Conservation (phyloP, 352 stramenopile genomes). For the Saprolegnia parasitica region DNA sequence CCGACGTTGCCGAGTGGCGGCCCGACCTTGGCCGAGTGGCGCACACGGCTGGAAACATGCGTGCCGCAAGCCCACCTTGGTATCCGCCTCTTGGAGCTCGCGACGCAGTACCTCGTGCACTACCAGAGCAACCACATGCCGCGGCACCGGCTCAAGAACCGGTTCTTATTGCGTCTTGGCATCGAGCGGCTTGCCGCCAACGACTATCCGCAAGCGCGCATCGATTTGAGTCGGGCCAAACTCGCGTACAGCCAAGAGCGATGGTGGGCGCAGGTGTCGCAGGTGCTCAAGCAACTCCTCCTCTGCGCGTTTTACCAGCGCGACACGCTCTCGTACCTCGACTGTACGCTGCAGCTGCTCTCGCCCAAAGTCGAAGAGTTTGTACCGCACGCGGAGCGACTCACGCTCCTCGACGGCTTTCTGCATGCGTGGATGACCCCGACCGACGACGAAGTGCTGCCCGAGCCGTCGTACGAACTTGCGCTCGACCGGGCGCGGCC, state of each 20-base stretch:
- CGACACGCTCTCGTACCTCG: slow-evolving; percentile 67
- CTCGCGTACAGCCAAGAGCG: slow-evolving; percentile 51
- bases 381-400: slow-evolving; percentile 50
- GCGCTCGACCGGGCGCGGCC: slow-evolving; percentile 10
- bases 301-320: slow-evolving; percentile 68
- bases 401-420: slow-evolving; percentile 54
- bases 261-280: slow-evolving; percentile 66
- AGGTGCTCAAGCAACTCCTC: slow-evolving; percentile 71
- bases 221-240: slow-evolving; percentile 69
- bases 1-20: slow-evolving; percentile 50
- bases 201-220: slow-evolving; percentile 60
- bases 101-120: slow-evolving; percentile 64
- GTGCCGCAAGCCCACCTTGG: slow-evolving; percentile 63
- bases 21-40: slow-evolving; percentile 52
- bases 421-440: slow-evolving; percentile 59
- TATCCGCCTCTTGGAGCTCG: slow-evolving; percentile 72
- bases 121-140: slow-evolving; percentile 64
- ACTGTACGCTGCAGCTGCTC: slow-evolving; percentile 72
- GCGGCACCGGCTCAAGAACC: slow-evolving; percentile 67
- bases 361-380: slow-evolving; percentile 68
- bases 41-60: slow-evolving; percentile 50
- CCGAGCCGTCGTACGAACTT: slow-evolving; percentile 32
- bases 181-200: slow-evolving; percentile 63
- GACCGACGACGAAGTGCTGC: slow-evolving; percentile 41
- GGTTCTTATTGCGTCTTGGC: slow-evolving; percentile 63